Evolutionary conservation across 768 basidiomycete genomes (phyloP), one percentile per base, ranked within the genome.

Genomic region (Tulasnella calospora): DNA sequence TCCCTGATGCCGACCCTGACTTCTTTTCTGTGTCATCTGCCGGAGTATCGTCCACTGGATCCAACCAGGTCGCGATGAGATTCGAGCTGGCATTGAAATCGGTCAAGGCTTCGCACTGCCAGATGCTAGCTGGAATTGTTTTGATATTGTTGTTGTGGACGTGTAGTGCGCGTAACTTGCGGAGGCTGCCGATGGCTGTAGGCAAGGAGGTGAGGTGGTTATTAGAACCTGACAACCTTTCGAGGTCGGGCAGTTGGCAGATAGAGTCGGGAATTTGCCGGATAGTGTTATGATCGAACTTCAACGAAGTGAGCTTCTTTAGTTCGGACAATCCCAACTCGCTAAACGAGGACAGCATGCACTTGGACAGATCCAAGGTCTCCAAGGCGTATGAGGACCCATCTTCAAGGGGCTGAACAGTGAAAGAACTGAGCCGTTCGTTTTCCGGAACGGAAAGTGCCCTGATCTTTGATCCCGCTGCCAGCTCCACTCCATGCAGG

Each of bases 61-160:
- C 89, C 44, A 89, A 89, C 89, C 94, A 94, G 0, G 86, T 86
- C 40, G 88, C 88, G 75, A 99, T 85, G 35, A 95, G 85, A 83
- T 99, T 99, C 15, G 94, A 96, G 3, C 94, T 95, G 55, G 92
- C 89, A 82, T 99, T 99, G 82, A 99, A 88, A 57, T 87, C 86
- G 61, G 84, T 83, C 76, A 99, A 86, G 7, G 88, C 89, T 0
- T 89, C 86, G 84, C 96, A 98, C 51, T 90, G 88, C 98, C 98
- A 99, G 1, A 99, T 83, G 44, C 89, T 86, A 27, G 85, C 85
- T 0, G 96, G 94, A 0, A 99, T 85, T 81, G 91, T 90, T 6
- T 87, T 89, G 70, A 99, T 86, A 81, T 91, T 92, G 86, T 99
- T 99, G 83, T 94, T 96, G 83, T 98, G 96, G 2, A 92, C 92